A percentile compares a stretch with the other conserved stretches of the same genome.
Evolutionary conservation across 345 rosid genomes (phyloP).

Genomic region (Cardamine resedifolia): DNA sequence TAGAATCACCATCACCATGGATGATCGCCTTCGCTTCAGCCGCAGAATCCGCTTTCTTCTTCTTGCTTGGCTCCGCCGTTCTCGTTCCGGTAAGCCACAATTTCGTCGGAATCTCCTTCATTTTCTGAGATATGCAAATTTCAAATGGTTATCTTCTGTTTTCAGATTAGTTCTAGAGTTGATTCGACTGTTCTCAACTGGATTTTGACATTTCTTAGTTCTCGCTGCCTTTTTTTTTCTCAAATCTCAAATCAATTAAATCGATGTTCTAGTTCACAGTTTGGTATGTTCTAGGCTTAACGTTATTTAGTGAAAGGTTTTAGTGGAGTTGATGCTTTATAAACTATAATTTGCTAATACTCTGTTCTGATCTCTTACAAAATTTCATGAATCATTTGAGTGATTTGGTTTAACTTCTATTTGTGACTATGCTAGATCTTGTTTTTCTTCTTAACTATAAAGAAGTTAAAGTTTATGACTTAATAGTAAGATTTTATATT

Average conservation of each 20-base stretch:
- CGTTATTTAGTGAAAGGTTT: neutral
- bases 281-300: neutral
- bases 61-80: slow-evolving; percentile 70
- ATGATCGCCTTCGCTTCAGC: slow-evolving; percentile 49
- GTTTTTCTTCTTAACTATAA: neutral
- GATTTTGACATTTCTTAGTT: neutral
- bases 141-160: neutral
- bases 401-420: neutral
- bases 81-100: slow-evolving; percentile 57
- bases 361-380: slow-evolving; percentile 17
- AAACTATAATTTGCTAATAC: neutral
- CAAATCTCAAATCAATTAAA: neutral
- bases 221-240: neutral
- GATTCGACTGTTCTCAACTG: neutral
- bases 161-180: slow-evolving; percentile 1
- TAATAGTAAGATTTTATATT: neutral
- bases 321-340: neutral
- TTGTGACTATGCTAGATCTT: neutral
- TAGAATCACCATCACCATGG: slow-evolving; percentile 29
- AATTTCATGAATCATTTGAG: neutral
- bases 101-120: neutral
- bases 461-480: neutral
- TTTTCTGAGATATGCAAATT: neutral
- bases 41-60: slow-evolving; percentile 56
- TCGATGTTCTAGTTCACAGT: neutral